Evolutionary conservation across 2,329 filamentous ascomycete genomes (phyloP).

Genomic region (Fonsecaea pedrosoi): DNA sequence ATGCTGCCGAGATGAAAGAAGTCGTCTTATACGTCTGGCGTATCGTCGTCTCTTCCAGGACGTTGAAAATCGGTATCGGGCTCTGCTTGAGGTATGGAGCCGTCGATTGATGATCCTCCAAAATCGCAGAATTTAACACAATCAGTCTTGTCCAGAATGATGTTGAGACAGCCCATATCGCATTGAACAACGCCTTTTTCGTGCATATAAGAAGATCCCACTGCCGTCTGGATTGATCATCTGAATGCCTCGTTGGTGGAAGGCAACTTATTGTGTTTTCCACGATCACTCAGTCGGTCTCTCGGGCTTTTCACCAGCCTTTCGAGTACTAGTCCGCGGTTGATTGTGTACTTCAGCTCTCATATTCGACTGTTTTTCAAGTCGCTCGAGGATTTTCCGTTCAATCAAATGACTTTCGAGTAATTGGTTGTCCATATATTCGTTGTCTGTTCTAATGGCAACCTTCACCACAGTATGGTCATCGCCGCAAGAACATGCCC

Average conservation of each 20-base stretch:
- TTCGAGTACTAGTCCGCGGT: conserved; percentile 11
- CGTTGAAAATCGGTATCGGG: too few relatives aligned
- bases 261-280: background rate
- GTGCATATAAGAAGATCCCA: conserved; percentile 7
- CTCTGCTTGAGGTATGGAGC: background rate
- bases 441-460: background rate
- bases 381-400: background rate
- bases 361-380: conserved; percentile 12
- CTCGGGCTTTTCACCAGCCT: background rate
- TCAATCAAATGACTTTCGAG: conserved; percentile 1
- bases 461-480: conserved; percentile 1
- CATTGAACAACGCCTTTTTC: conserved; percentile 7
- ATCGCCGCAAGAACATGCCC: conserved; percentile 1
- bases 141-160: conserved; percentile 4
- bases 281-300: background rate
- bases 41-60: too few relatives aligned
- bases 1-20: too few relatives aligned
- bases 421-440: conserved; percentile 2
- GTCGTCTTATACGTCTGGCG: too few relatives aligned
- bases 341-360: conserved; percentile 7
- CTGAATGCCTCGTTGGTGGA: background rate
- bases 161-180: background rate
- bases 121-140: conserved; percentile 13
- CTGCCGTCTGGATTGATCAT: conserved; percentile 8
- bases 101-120: conserved; percentile 7